Conservation (phyloP, 768 basidiomycete genomes). For the Mycena epipterygia region DNA sequence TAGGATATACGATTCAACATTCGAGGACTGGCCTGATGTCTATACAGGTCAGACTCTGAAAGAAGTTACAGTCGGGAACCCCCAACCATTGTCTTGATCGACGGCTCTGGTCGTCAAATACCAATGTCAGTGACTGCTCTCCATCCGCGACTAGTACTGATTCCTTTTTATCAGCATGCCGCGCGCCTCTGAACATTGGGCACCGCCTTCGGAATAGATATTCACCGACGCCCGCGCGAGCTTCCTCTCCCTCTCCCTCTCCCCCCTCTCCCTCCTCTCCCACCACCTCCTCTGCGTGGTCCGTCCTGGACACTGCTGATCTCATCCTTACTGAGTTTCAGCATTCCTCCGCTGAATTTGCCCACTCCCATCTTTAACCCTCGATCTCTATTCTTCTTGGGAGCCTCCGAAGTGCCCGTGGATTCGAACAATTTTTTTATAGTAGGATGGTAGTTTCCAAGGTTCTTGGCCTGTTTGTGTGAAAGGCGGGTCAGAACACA, state of each 20-base stretch:
- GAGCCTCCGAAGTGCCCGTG: conserved; percentile 41
- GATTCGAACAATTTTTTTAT: conserved; percentile 77
- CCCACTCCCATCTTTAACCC: conserved; percentile 87
- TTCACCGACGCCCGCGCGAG: conserved; percentile 29
- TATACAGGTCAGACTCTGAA: conserved; percentile 24
- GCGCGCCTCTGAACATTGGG: background rate
- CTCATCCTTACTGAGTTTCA: conserved; percentile 75
- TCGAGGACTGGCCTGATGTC: background rate
- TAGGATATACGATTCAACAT: background rate
- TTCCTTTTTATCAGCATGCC: conserved; percentile 19
- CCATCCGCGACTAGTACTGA: background rate
- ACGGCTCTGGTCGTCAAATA: conserved; percentile 36
- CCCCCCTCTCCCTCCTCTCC: conserved; percentile 43
- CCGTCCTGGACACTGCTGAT: conserved; percentile 52
- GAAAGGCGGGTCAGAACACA: background rate
- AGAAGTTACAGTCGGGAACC: conserved; percentile 17
- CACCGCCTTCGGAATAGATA: no score
- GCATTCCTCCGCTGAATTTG: conserved; percentile 76
- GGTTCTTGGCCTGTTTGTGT: conserved; percentile 76
- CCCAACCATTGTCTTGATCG: conserved; percentile 37
- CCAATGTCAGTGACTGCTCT: conserved; percentile 27
- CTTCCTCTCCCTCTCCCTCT: conserved; percentile 39
- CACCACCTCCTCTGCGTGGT: conserved; percentile 41
- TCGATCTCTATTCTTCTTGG: conserved; percentile 66
- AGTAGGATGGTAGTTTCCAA: conserved; percentile 88